Conservation (phyloP, 2,329 filamentous ascomycete species). For the Phialemoniopsis sp. region DNA sequence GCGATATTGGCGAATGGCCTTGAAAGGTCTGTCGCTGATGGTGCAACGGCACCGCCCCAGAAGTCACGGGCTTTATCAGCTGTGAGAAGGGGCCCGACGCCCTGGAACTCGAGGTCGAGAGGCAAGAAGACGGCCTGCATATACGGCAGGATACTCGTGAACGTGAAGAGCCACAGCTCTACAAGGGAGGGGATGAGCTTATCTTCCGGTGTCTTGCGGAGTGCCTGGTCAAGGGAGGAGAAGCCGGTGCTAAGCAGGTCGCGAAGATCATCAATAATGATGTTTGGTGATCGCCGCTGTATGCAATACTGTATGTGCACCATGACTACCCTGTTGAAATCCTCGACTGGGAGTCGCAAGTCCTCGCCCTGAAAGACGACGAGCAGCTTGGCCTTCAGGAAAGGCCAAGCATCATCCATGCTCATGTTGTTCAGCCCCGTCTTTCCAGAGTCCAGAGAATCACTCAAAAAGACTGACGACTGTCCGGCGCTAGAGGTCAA, state of each 20-base stretch:
- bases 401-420: slow-evolving; percentile 77
- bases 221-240: slow-evolving; percentile 75
- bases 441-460: slow-evolving; percentile 50
- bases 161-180: slow-evolving; percentile 91
- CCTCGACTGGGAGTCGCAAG: slow-evolving; percentile 73
- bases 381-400: slow-evolving; percentile 70
- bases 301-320: slow-evolving; percentile 77
- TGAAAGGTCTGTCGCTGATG: slow-evolving; percentile 21
- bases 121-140: slow-evolving; percentile 94
- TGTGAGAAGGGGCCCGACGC: slow-evolving; percentile 74
- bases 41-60: slow-evolving; percentile 68
- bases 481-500: slow-evolving; percentile 33
- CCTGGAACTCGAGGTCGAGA: slow-evolving; percentile 88
- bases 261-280: slow-evolving; percentile 71
- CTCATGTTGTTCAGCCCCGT: slow-evolving; percentile 68
- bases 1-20: slow-evolving; percentile 30
- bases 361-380: slow-evolving; percentile 81
- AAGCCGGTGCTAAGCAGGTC: slow-evolving; percentile 81
- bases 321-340: slow-evolving; percentile 76
- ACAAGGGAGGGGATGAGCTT: slow-evolving; percentile 86
- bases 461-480: slow-evolving; percentile 41
- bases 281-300: slow-evolving; percentile 64
- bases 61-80: slow-evolving; percentile 80
- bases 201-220: slow-evolving; percentile 77
- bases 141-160: slow-evolving; percentile 85